Evolutionary conservation across 306 rosid species (phyloP).

Genomic region (Echinosophora koreensis): DNA sequence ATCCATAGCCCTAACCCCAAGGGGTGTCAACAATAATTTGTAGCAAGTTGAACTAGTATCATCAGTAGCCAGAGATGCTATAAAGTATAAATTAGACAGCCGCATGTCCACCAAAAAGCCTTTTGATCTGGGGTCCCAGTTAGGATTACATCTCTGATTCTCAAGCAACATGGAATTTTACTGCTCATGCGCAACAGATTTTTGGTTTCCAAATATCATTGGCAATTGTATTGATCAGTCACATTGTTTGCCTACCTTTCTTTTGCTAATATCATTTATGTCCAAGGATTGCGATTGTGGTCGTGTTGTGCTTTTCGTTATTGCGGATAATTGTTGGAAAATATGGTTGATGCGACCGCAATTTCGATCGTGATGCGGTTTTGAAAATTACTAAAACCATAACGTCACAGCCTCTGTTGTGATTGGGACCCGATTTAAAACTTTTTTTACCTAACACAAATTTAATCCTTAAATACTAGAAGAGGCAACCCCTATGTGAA

Average conservation of each 20-base stretch:
- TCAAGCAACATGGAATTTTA: constrained; percentile 25
- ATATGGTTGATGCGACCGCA: too few species aligned
- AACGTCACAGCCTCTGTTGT: too few species aligned
- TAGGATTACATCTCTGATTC: constrained; percentile 43
- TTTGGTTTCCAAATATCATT: constrained; percentile 20
- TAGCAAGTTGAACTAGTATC: background rate
- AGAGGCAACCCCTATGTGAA: too few species aligned
- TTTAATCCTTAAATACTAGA: too few species aligned
- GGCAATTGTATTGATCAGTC: background rate
- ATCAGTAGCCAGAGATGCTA: background rate
- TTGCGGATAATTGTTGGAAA: too few species aligned
- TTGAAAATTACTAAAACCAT: too few species aligned
- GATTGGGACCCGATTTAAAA: too few species aligned
- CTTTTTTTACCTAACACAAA: too few species aligned
- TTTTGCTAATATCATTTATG: background rate
- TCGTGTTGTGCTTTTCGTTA: too few species aligned
- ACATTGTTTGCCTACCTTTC: background rate
- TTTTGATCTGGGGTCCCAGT: constrained; percentile 41
- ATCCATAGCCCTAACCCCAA: background rate
- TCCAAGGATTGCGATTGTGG: too few species aligned
- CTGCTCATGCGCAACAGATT: constrained; percentile 7
- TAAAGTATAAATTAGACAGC: constrained; percentile 29
- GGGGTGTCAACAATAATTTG: background rate
- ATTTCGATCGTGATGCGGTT: too few species aligned
- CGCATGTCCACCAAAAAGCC: constrained; percentile 37